Base-by-base conservation (phyloP, 176 grass and related monocot genomes). In the Thalia dealbata region DNA sequence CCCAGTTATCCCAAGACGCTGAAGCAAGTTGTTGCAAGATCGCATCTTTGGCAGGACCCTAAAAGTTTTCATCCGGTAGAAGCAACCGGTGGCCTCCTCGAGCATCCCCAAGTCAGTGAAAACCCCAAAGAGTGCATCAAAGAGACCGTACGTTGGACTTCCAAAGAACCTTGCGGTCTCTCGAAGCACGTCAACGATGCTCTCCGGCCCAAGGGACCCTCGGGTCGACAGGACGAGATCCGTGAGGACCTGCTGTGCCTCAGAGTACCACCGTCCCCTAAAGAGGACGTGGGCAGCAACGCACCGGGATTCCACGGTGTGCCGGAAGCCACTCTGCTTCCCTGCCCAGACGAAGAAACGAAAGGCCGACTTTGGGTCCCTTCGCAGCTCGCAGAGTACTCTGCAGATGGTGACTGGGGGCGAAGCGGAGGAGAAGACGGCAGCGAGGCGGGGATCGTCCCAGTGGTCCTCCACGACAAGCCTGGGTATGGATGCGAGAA, bases 11-110 rank as follows among this genome's bases (percentile, higher is more conserved):
- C 84, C 86, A 9, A 99, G 81, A 55, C 63, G 76, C 71, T 88
- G 80, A 52, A 99, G 90, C 79, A 99, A 86, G 69, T 93, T 82
- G 78, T 99, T 99, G 83, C 87, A 93, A 77, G 87, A 88, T 75
- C 90, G 90, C 58, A 91, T 70, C 79, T 93, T 93, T 3, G 85
- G 90, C 6, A 87, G 70, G 81, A 92, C 78, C 0, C 55, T 78
- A 67, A 91, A 83, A 70, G 83, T 73, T 60, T 79, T 84, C 81
- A 88, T 77, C 61, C 87, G 86, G 68, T 81, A 79, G 41, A 93
- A 42, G 67, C 82, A 89, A 38, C 66, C 51, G n/a, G 78, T 73
- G 0, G 87, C 87, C 76, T 83, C 87, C 69, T 85, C 83, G 24
- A 81, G 54, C 18, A 81, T 74, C 3, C 68, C 79, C 69, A 86